phyloP scores from a whole-genome alignment of 1,284 basidiomycete genomes.

The Rhodotorula sp. region DNA sequence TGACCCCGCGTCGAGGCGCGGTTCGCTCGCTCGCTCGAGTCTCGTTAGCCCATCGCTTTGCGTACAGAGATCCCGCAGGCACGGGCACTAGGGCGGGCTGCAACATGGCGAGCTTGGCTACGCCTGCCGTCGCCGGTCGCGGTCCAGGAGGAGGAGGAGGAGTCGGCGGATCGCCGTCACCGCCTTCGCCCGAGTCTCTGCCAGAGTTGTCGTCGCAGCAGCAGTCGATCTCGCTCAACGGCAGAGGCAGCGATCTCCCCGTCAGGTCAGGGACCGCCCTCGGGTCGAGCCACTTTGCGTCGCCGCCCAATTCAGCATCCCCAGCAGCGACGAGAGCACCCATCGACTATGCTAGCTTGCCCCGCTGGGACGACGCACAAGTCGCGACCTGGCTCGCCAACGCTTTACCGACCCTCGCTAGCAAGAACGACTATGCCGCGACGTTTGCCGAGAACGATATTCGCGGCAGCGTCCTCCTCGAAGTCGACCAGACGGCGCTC shows the following conservation, averaged over 20 bases:
- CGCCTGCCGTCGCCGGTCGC: too few species aligned
- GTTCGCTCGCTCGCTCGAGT: too few species aligned
- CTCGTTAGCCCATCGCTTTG: too few species aligned
- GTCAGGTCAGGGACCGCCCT: conserved; percentile 18
- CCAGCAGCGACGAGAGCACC: neutral
- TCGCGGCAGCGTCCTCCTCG: conserved; percentile 78
- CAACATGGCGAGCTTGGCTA: too few species aligned
- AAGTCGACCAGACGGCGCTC: conserved; percentile 77
- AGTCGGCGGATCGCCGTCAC: neutral
- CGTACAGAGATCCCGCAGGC: too few species aligned
- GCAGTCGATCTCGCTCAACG: conserved; percentile 19
- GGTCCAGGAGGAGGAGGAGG: too few species aligned
- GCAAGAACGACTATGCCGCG: conserved; percentile 62
- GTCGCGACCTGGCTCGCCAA: conserved; percentile 42
- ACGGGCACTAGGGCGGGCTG: too few species aligned
- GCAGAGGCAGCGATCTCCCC: conserved; percentile 10
- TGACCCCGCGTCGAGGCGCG: too few species aligned
- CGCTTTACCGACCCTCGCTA: conserved; percentile 14
- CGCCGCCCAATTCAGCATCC: conserved; percentile 1
- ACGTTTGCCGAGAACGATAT: conserved; percentile 82
- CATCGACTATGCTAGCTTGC: conserved; percentile 33
- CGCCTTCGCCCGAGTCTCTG: conserved; percentile 7
- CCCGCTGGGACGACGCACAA: conserved; percentile 40
- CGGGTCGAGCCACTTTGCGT: conserved; percentile 8
- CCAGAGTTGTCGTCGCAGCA: conserved; percentile 15